Base-by-base conservation (phyloP, 2,329 filamentous ascomycete species). In the Albophoma yamanashiensis region DNA sequence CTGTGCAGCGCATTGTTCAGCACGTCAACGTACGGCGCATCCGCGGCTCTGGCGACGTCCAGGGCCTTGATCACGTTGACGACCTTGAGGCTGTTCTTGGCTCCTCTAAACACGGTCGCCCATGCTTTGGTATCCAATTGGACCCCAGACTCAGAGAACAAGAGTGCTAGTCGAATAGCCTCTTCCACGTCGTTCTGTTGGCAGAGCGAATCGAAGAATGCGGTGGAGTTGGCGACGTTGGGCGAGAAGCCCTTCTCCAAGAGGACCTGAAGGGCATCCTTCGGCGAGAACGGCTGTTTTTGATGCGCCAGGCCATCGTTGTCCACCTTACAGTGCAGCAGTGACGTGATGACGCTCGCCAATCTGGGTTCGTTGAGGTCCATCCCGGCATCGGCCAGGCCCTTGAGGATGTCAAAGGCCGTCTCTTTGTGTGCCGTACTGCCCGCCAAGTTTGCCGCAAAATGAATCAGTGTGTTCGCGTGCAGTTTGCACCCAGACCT, bases 201-300 rank as follows among this genome's bases (percentile, higher is more conserved):
- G 66, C 89, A 83, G 20, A 92, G 84, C 61, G 91, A 89, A 45
- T 85, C 80, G 59, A 97, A 82, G 61, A 91, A 75, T 53, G 88
- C 79, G 20, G 88, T 89, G 67, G 88, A 84, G 14, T 80, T 79
- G 60, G 85, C 75, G 17, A 83, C 73, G 63, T 89, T 88, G 31
- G 89, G 84, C 25, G 76, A 75, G 56, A 89, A 74, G 1, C 87
- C 88, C n/a, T 80, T 73, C 25, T 81, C 74, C 14, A 88, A 71
- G 57, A 92, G 77, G 53, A 64, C 66, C 52, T 72, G 65, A 25
- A 75, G 66, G 12, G 70, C 70, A 27, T 67, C 63, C 50, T 69
- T 70, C 15, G 69, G 69, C 6, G 68, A 67, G 56, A 75, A 75
- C 17, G 60, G 57, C 7, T 39, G 36, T 34, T 55, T 58, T 15